These are phyloP conservation scores for Xylaria sp. DNA, from an alignment of 2,329 filamentous ascomycete genomes.

Conservation along the genomic window DNA sequence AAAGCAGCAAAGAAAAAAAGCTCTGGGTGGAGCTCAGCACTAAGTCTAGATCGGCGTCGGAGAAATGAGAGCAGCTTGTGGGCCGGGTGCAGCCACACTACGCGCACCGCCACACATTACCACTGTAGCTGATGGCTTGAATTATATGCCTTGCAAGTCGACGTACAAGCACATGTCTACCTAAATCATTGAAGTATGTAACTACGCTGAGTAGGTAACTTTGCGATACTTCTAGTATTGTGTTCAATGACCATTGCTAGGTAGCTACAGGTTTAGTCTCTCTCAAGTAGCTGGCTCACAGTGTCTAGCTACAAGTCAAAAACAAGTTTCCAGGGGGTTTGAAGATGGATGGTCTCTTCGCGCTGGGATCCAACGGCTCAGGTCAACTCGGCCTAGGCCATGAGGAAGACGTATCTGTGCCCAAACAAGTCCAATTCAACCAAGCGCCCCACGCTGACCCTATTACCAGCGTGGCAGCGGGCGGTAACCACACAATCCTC, in stretches of 20 bases:
- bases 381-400: slow-evolving; percentile 77
- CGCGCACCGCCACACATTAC: background rate
- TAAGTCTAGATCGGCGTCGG: slow-evolving; percentile 17
- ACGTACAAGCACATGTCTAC: no score
- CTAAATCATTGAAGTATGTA: no score
- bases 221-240: no score
- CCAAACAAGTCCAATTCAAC: slow-evolving; percentile 66
- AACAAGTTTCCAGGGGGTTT: background rate
- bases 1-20: slow-evolving; percentile 27
- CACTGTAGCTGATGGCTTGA: no score
- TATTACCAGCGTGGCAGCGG: slow-evolving; percentile 57
- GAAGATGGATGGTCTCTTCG: slow-evolving; percentile 62
- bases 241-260: no score
- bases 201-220: no score
- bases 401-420: slow-evolving; percentile 71
- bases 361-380: slow-evolving; percentile 76
- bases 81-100: background rate
- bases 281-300: background rate
- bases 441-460: slow-evolving; percentile 43
- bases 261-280: no score
- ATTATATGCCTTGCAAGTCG: no score
- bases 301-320: background rate
- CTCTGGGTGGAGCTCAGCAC: slow-evolving; percentile 10
- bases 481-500: slow-evolving; percentile 87
- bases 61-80: slow-evolving; percentile 18